These are phyloP conservation scores for Dichotomocladium elegans DNA, from an alignment of 371 early-diverging fungal species.

Conservation along the genomic window DNA sequence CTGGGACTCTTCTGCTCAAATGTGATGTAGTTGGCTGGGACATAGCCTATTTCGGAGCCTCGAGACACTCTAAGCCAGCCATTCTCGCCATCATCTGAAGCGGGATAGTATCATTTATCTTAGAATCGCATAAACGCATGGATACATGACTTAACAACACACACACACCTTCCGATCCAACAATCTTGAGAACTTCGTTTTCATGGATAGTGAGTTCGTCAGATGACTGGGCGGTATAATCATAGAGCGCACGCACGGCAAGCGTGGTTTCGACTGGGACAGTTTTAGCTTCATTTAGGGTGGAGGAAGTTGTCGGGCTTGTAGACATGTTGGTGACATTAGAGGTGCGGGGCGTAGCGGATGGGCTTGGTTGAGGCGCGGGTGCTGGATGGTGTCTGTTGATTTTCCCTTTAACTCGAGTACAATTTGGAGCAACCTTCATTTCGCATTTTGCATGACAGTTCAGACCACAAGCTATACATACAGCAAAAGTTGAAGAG, in stretches of 20 bases:
- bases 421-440: constrained; percentile 78
- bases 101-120: neutral
- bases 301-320: neutral
- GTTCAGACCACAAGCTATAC: constrained; percentile 72
- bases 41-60: constrained; percentile 55
- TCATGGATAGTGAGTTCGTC: constrained; percentile 71
- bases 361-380: constrained; percentile 11
- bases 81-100: constrained; percentile 48
- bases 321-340: neutral
- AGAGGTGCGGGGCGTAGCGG: constrained; percentile 1
- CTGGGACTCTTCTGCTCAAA: neutral
- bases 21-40: constrained; percentile 66
- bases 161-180: constrained; percentile 40
- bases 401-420: constrained; percentile 58
- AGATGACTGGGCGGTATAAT: constrained; percentile 68
- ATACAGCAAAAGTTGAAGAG: too few species aligned
- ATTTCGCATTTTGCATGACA: constrained; percentile 86
- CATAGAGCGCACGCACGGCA: constrained; percentile 63
- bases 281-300: neutral
- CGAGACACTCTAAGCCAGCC: constrained; percentile 71
- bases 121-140: neutral
- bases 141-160: neutral
- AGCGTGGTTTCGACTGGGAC: neutral
- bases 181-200: constrained; percentile 63
- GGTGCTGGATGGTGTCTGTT: constrained; percentile 34